Evolutionary conservation across 2,329 filamentous ascomycete genomes (phyloP).

Genomic region (Arthrocladium fulminans): DNA sequence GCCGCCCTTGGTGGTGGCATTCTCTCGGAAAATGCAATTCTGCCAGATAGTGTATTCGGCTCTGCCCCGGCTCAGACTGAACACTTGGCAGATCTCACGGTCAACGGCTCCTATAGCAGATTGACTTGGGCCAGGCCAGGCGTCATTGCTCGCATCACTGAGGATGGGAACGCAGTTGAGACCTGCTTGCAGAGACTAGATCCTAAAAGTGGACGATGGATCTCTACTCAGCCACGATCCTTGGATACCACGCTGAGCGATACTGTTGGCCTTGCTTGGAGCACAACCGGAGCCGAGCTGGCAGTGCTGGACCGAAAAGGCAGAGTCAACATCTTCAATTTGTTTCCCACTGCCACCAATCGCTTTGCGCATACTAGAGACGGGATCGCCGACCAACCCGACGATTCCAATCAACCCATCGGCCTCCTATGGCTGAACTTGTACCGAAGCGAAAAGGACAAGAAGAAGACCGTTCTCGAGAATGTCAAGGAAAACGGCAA

Average conservation of each 20-base stretch:
- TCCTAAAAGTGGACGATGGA: conserved; percentile 13
- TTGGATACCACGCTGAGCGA: conserved; percentile 17
- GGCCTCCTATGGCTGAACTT: conserved; percentile 75
- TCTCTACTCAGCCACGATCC: conserved; percentile 11
- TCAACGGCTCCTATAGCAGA: conserved; percentile 16
- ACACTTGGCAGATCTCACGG: conserved; percentile 6
- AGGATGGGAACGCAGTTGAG: conserved; percentile 17
- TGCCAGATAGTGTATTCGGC: background rate
- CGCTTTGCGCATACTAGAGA: conserved; percentile 54
- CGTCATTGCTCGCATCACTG: conserved; percentile 18
- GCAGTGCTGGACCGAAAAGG: conserved; percentile 75
- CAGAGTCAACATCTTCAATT: conserved; percentile 63
- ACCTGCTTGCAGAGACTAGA: conserved; percentile 16
- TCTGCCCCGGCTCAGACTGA: conserved; percentile 1
- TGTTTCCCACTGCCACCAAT: conserved; percentile 61
- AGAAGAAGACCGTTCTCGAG: conserved; percentile 24
- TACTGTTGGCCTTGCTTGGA: conserved; percentile 70
- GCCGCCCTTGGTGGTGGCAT: conserved; percentile 1
- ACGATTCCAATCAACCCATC: conserved; percentile 68
- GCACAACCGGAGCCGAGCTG: conserved; percentile 65
- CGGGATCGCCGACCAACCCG: conserved; percentile 58
- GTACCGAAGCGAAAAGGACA: conserved; percentile 34
- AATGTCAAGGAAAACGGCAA: conserved; percentile 53
- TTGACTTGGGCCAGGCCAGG: conserved; percentile 21
- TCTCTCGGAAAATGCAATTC: conserved; percentile 2